Evolutionary conservation across 352 stramenopile species (phyloP), one percentile per base, ranked within the genome.

Genomic region (Phytophthora rubi): DNA sequence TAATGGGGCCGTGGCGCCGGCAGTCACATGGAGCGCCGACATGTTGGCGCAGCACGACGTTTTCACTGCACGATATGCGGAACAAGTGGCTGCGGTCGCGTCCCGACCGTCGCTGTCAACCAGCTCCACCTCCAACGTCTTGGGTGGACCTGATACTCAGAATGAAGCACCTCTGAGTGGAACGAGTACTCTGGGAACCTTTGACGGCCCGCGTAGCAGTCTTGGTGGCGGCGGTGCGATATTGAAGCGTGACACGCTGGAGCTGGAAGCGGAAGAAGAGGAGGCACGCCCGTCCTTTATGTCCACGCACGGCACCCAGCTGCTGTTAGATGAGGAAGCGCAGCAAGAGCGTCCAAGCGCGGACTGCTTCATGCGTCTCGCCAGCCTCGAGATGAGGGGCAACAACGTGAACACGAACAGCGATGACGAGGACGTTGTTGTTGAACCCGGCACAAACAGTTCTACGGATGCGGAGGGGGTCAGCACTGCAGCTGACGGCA

Each of bases 361-460:
- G 10, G 88, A 95, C 48, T 80, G 79, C 15, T 95, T 82, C 72
- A 95, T 95, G 84, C 82, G 88, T 15, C 76, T 93, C 23, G 88
- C 88, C 30, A 91, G 73, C 49, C 71, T 77, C 13, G 82, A 85
- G 62, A 80, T 92, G 53, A 81, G 85, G 37, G 78, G 64, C 30
- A 70, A 68, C 57, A 73, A 76, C 52, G 33, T 39, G 9, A 39
- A 39, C 33, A 71, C 64, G 45, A 53, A 66, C 33, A 75, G 44
- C 47, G 59, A 75, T 15, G 60, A 70, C 32, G 62, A 75, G 28
- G 62, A 76, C 15, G 57, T 71, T 47, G 55, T 72, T 10, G 63
- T 26, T 9, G 67, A 81, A 15, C 59, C 61, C 13, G 62, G 44
- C 12, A 54, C 37, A 16, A 45, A 10, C 12, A 54, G n/a, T 26